Conservation (phyloP, 208 protist genomes). For the Leptomonas pyrrhocoris region DNA sequence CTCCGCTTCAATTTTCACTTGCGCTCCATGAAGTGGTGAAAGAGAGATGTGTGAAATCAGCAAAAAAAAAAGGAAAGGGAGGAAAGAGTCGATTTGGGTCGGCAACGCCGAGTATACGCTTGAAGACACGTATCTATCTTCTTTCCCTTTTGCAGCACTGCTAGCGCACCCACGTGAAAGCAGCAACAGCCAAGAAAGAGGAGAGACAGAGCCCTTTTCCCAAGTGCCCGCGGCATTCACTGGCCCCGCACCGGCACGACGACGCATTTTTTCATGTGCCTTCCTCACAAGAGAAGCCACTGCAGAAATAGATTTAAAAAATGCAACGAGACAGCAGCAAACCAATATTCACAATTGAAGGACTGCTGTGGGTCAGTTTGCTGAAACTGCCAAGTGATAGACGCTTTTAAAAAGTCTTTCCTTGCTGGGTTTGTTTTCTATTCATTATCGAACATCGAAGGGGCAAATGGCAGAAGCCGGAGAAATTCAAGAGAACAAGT, state of each 20-base stretch:
- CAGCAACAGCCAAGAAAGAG: not conserved
- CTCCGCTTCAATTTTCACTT: not conserved
- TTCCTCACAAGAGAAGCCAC: too few species aligned
- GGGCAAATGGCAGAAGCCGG: not conserved
- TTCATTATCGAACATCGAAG: slow-evolving; percentile 13
- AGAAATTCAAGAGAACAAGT: not conserved
- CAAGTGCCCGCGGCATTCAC: too few species aligned
- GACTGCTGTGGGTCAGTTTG: too few species aligned
- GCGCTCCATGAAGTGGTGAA: not conserved
- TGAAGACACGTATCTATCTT: not conserved
- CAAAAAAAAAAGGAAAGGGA: not conserved
- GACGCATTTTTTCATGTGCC: too few species aligned
- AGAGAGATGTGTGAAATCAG: too few species aligned
- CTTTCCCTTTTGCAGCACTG: too few species aligned
- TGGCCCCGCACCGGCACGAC: too few species aligned
- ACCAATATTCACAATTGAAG: not conserved
- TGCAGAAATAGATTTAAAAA: too few species aligned
- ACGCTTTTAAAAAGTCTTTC: too few species aligned
- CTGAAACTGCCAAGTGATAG: not conserved
- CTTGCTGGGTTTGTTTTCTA: not conserved
- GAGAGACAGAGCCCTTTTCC: not conserved
- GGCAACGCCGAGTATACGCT: not conserved
- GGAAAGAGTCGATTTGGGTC: not conserved
- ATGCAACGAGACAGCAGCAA: not conserved
- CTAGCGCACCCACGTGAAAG: too few species aligned